phyloP scores from a whole-genome alignment of 306 rosid species.

The Vigna reflexopilosa region DNA sequence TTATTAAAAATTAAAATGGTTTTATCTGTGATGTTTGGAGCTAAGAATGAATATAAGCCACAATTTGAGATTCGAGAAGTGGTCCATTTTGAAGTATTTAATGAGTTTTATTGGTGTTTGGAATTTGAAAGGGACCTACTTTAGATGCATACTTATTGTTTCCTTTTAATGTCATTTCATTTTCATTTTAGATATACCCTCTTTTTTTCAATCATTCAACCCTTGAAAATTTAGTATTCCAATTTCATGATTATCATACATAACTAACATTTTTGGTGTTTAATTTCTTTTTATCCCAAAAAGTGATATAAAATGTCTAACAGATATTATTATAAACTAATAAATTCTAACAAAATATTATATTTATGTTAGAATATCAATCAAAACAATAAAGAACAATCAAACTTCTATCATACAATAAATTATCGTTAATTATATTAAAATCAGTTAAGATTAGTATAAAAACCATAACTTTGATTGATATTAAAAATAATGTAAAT shows the following conservation, averaged over 20 bases:
- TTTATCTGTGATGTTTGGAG: not conserved
- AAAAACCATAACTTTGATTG: too few species aligned
- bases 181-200: slow-evolving; percentile 3
- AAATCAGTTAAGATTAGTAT: too few species aligned
- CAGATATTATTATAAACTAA: too few species aligned
- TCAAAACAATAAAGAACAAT: too few species aligned
- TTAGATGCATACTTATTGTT: slow-evolving; percentile 41
- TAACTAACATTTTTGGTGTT: not conserved
- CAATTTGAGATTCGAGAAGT: not conserved
- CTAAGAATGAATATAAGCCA: slow-evolving; percentile 20
- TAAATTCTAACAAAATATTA: too few species aligned
- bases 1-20: not conserved
- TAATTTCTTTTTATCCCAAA: too few species aligned
- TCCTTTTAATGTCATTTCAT: slow-evolving; percentile 25
- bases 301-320: too few species aligned
- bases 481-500: too few species aligned
- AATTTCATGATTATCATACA: not conserved
- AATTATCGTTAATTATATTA: too few species aligned
- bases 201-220: not conserved
- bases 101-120: not conserved
- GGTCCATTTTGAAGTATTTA: slow-evolving; percentile 4
- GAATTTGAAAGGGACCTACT: slow-evolving; percentile 8
- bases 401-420: too few species aligned
- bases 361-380: too few species aligned
- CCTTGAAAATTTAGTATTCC: slow-evolving; percentile 16